Base-by-base conservation (phyloP, 306 rosid genomes). In the Sphenostylis stenocarpa region DNA sequence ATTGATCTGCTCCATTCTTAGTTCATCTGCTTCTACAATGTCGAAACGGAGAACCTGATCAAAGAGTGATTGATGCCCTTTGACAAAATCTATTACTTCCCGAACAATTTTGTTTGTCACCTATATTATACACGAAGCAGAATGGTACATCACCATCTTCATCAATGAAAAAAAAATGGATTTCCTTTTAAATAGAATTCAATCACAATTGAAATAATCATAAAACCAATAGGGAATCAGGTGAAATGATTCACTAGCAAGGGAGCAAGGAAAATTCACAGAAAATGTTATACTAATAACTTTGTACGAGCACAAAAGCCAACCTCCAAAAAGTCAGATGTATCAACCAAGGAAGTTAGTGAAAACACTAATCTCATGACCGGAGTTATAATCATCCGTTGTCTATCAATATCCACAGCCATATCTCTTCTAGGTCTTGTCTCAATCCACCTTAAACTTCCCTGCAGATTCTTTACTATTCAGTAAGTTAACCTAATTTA, bases 61-160 rank as follows among this genome's bases (percentile, higher is more conserved):
- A 80, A 92, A 82, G 60, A 95, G 85, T 55, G 88, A 81, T 78
- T 90, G 91, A 80, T 95, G 92, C 70, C 93, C 93, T 89, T 89
- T 95, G 78, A 95, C 86, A 87, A 95, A 92, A 71, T 92, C 97
- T 67, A 92, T 81, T 47, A 89, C 91, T 79, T 95, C 97, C 19
- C 95, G 97, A 48, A 95, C 98, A 86, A 90, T 79, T 85, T 92
- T 95, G 75, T 92, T 95, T 86, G 86, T 95, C 82, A 95, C 93
- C 98, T 95, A 70, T 69, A 38, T 67, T 52, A 58, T 28, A 84
- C 48, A 56, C 43, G 67, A 64, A 15, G 6, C 41, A 41, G 20
- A 69, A 12, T 62, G 24, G 70, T 2, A 45, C 1, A 45, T 19
- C 66, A 83, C 29, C 63, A 11, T 45, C 73, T 61, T 63, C 29